A percentile compares a stretch with the other conserved stretches of the same genome.
These are phyloP conservation scores for Thraustotheca clavata DNA, from an alignment of 352 stramenopile species.

Conservation along the genomic window DNA sequence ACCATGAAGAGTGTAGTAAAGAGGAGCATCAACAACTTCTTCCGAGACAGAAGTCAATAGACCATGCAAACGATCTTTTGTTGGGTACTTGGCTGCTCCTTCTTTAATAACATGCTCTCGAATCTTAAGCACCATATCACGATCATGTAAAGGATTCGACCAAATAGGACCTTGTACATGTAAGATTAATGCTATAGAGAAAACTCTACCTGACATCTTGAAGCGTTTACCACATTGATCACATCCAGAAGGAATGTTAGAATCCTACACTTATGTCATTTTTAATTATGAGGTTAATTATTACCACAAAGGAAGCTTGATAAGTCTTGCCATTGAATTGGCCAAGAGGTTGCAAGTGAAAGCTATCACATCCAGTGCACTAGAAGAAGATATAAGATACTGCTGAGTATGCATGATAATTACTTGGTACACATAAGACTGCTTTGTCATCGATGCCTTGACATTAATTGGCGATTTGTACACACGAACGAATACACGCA, in stretches of 20 bases:
- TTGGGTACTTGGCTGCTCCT: constrained; percentile 56
- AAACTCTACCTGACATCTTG: constrained; percentile 79
- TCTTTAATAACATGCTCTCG: constrained; percentile 71
- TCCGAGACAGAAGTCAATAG: constrained; percentile 94
- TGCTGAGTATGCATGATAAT: neutral
- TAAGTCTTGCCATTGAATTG: constrained; percentile 79
- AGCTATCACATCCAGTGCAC: constrained; percentile 96
- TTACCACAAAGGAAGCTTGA: constrained; percentile 41
- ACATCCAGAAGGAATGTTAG: constrained; percentile 29
- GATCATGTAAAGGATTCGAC: constrained; percentile 94
- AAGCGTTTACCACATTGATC: constrained; percentile 78
- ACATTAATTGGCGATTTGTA: constrained; percentile 93
- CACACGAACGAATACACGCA: constrained; percentile 98
- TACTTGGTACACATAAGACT: constrained; percentile 75
- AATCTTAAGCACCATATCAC: constrained; percentile 77
- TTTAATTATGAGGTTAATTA: neutral
- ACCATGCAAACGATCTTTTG: constrained; percentile 88
- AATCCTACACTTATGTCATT: neutral
- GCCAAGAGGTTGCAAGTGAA: constrained; percentile 93
- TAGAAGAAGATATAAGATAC: too few species aligned
- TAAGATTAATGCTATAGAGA: constrained; percentile 26
- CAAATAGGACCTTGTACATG: constrained; percentile 93
- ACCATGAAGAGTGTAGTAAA: constrained; percentile 95
- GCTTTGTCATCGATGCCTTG: constrained; percentile 89
- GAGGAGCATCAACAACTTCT: constrained; percentile 91